These are phyloP conservation scores for Aspergillus aculeatinus DNA, from an alignment of 2,329 filamentous ascomycete species.

Conservation along the genomic window DNA sequence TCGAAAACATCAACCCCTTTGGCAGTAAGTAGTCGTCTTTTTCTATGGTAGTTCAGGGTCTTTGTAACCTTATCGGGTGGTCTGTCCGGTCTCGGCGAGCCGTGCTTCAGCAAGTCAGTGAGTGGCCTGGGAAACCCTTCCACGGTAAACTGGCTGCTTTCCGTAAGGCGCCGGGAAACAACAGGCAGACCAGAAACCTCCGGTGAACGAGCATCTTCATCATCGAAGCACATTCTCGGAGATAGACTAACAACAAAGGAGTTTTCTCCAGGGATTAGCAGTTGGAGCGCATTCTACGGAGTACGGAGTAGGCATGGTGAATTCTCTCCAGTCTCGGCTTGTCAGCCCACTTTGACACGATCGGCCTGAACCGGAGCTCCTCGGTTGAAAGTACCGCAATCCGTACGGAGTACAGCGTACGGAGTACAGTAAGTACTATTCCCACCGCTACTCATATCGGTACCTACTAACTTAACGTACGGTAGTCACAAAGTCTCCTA, in stretches of 20 bases:
- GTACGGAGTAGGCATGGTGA: neutral
- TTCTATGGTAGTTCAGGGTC: neutral
- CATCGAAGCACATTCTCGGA: too few species aligned
- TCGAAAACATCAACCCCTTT: too few species aligned
- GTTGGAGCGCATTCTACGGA: neutral
- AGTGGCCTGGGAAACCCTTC: neutral
- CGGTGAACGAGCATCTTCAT: too few species aligned
- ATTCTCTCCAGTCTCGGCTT: neutral
- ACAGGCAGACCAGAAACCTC: neutral
- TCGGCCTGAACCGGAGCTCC: neutral
- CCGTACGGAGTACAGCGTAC: neutral
- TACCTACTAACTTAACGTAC: too few species aligned
- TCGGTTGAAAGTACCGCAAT: neutral
- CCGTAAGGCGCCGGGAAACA: neutral
- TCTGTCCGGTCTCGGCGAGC: neutral
- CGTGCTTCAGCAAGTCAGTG: neutral
- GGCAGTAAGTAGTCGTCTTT: too few species aligned
- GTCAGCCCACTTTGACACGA: neutral
- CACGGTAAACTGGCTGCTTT: neutral
- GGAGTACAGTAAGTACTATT: too few species aligned
- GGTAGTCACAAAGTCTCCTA: too few species aligned
- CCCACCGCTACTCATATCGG: too few species aligned
- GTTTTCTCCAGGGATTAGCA: neutral
- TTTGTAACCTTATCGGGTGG: neutral
- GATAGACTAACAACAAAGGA: too few species aligned